Percentiles rank a stretch among this genome's conserved stretches.
Conservation (phyloP, 768 basidiomycete species). For the Dentipellis fragilis region DNA sequence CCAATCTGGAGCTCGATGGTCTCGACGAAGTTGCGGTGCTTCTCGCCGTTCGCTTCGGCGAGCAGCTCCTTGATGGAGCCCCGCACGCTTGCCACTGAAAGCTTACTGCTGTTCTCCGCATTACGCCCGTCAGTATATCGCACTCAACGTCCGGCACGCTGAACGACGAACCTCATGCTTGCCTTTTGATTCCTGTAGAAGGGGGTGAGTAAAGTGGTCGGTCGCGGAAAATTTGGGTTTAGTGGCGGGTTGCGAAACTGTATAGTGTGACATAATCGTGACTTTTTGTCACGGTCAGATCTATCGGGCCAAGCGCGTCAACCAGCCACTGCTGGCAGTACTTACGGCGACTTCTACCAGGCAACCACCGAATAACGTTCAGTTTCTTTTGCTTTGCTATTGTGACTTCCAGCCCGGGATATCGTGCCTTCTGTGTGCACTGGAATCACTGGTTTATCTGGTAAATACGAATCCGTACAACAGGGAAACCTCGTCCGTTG, state of each 20-base stretch:
- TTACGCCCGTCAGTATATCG: neutral
- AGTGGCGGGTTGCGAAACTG: neutral
- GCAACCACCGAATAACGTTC: too few relatives aligned
- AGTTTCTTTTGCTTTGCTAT: too few relatives aligned
- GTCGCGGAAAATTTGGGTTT: neutral
- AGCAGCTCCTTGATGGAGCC: conserved; percentile 89
- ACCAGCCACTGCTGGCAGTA: too few relatives aligned
- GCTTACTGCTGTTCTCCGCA: conserved; percentile 45
- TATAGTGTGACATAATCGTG: neutral
- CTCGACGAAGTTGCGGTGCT: conserved; percentile 91
- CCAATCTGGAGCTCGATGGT: conserved; percentile 95
- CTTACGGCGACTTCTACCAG: too few relatives aligned
- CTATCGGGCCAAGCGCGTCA: too few relatives aligned
- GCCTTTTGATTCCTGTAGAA: neutral
- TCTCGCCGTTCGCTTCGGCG: conserved; percentile 73
- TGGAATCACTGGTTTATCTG: too few relatives aligned
- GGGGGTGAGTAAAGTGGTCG: neutral
- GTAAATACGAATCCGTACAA: too few relatives aligned
- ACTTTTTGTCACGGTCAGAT: neutral
- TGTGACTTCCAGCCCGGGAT: too few relatives aligned
- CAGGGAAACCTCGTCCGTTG: too few relatives aligned
- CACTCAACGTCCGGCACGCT: neutral
- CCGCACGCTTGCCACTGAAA: conserved; percentile 99
- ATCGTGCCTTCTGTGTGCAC: too few relatives aligned
- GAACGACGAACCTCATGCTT: neutral